phyloP scores from a whole-genome alignment of 306 rosid species.

The Heteromeles arbutifolia region DNA sequence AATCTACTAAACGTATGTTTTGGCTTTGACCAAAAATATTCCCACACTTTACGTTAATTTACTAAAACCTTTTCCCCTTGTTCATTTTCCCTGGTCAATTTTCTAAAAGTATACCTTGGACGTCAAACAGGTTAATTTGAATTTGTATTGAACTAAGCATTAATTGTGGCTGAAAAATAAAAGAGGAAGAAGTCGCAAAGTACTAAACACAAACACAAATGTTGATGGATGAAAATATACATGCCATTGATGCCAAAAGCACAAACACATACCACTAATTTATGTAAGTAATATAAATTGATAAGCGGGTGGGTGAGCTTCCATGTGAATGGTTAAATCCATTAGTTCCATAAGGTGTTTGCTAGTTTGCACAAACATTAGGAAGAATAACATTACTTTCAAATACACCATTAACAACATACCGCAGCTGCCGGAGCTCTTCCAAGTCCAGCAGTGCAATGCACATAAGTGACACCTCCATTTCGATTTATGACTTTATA shows the following conservation, averaged over 20 bases:
- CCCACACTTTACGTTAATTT: not conserved
- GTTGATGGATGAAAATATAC: not conserved
- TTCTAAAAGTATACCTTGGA: not conserved
- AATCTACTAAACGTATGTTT: not conserved
- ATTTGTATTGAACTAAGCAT: not conserved
- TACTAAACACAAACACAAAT: not conserved
- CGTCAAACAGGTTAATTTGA: not conserved
- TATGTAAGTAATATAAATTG: not conserved
- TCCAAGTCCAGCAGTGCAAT: conserved; percentile 99
- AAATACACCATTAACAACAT: conserved; percentile 11
- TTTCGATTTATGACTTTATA: conserved; percentile 61
- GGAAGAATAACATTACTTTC: not conserved
- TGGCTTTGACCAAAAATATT: not conserved
- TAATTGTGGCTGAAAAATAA: not conserved
- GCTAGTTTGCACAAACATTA: not conserved
- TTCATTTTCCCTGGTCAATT: not conserved
- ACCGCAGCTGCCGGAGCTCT: conserved; percentile 95
- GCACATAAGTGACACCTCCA: conserved; percentile 87
- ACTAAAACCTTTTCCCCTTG: not conserved
- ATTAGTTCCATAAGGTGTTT: not conserved
- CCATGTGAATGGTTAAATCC: not conserved
- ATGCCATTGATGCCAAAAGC: not conserved
- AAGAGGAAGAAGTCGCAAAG: not conserved
- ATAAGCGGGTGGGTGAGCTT: not conserved
- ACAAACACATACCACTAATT: not conserved